Evolutionary conservation across 306 rosid species (phyloP).

Genomic region (Castanea crenata): DNA sequence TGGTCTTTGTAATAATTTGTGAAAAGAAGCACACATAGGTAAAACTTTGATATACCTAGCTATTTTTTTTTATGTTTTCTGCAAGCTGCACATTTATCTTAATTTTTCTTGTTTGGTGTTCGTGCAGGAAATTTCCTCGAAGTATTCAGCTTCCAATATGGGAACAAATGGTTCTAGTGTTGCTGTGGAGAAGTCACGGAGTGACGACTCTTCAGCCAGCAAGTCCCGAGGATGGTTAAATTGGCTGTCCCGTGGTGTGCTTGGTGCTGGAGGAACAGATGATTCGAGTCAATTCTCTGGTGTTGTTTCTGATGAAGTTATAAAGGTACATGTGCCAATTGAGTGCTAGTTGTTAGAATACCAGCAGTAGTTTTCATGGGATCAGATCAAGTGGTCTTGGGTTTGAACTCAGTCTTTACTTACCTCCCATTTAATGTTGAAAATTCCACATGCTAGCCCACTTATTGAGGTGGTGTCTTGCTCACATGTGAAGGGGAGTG

Average conservation of each 20-base stretch:
- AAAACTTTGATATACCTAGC: background rate
- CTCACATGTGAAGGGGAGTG: too few relatives aligned
- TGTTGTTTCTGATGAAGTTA: conserved; percentile 83
- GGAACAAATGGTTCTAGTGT: conserved; percentile 31
- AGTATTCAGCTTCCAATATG: conserved; percentile 38
- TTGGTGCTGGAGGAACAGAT: conserved; percentile 98
- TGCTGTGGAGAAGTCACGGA: conserved; percentile 45
- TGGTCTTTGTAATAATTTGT: conserved; percentile 8
- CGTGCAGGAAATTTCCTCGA: conserved; percentile 55
- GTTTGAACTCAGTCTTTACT: too few relatives aligned
- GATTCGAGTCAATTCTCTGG: conserved; percentile 96
- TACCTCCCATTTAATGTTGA: too few relatives aligned
- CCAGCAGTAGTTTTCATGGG: background rate
- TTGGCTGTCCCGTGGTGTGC: conserved; percentile 98
- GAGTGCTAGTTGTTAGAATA: conserved; percentile 3
- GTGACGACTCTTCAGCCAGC: conserved; percentile 53
- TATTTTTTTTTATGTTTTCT: background rate
- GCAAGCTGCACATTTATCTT: conserved; percentile 5
- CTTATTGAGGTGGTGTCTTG: too few relatives aligned
- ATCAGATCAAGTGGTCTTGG: too few relatives aligned
- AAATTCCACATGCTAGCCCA: too few relatives aligned
- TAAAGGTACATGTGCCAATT: conserved; percentile 53
- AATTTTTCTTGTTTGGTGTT: conserved; percentile 4
- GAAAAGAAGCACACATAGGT: conserved; percentile 1
- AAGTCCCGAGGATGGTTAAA: conserved; percentile 90